Percentiles rank a stretch among this genome's conserved stretches.
Evolutionary conservation across 257 asterid genomes (phyloP).

Genomic region (Scutellaria baicalensis): DNA sequence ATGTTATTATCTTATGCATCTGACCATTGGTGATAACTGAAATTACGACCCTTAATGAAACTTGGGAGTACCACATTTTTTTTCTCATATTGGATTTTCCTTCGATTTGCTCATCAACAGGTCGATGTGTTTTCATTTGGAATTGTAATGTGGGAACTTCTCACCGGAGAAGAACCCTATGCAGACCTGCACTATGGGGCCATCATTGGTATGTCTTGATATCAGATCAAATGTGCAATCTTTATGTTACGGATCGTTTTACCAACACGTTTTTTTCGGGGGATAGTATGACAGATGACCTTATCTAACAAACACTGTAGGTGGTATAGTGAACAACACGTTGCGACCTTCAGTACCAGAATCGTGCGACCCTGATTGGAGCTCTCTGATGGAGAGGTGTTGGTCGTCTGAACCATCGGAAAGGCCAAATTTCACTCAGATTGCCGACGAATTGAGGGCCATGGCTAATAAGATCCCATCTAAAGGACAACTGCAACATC

Average conservation of each 20-base stretch:
- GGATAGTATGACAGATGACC: background rate
- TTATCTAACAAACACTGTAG: slow-evolving; percentile 19
- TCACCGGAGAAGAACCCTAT: slow-evolving; percentile 95
- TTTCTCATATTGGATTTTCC: background rate
- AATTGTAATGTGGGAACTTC: slow-evolving; percentile 98
- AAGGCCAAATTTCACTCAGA: slow-evolving; percentile 75
- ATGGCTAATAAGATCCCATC: slow-evolving; percentile 69
- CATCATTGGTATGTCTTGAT: slow-evolving; percentile 56
- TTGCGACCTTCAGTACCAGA: slow-evolving; percentile 89
- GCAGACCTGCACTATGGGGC: slow-evolving; percentile 95
- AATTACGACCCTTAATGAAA: background rate
- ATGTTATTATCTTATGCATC: too few species aligned
- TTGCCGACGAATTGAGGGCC: slow-evolving; percentile 67
- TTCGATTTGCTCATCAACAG: slow-evolving; percentile 23
- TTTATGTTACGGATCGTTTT: background rate
- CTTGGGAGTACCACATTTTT: background rate
- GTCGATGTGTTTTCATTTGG: slow-evolving; percentile 96
- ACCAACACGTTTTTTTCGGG: background rate
- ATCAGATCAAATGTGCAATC: background rate
- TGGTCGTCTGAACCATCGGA: slow-evolving; percentile 93
- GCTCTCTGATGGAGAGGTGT: slow-evolving; percentile 80
- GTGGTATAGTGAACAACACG: slow-evolving; percentile 95
- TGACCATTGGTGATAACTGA: too few species aligned
- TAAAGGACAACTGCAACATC: slow-evolving; percentile 54
- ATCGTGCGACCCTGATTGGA: slow-evolving; percentile 72